Percentiles rank a stretch among this genome's conserved stretches.
Conservation (phyloP, 495 filamentous ascomycete genomes). For the Aspergillus sclerotiicarbonarius region DNA sequence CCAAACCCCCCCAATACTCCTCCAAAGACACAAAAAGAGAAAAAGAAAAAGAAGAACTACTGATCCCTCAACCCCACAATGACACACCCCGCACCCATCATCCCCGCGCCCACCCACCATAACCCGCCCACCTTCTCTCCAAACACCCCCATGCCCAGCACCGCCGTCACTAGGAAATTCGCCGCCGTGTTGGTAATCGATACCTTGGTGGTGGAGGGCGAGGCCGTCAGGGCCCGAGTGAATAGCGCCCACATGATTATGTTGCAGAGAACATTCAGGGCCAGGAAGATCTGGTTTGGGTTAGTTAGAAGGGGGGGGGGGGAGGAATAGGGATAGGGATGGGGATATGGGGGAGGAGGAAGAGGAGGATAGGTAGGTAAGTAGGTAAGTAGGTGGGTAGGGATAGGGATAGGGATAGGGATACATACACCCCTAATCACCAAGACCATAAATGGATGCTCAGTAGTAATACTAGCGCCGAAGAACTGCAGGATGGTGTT, state of each 20-base stretch:
- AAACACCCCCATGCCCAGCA: slow-evolving; percentile 78
- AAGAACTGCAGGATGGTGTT: slow-evolving; percentile 60
- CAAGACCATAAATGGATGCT: slow-evolving; percentile 60
- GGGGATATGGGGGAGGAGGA: background rate
- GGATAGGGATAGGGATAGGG: slow-evolving; percentile 3
- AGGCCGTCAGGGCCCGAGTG: slow-evolving; percentile 77
- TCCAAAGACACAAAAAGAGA: background rate
- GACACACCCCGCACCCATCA: slow-evolving; percentile 88
- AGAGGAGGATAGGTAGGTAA: background rate
- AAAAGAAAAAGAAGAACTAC: slow-evolving; percentile 11
- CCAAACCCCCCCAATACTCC: background rate
- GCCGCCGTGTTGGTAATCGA: slow-evolving; percentile 89
- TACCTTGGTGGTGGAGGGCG: slow-evolving; percentile 83
- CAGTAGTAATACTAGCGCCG: too few species aligned
- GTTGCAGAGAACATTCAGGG: slow-evolving; percentile 85
- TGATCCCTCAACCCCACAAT: slow-evolving; percentile 77
- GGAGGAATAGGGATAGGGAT: background rate
- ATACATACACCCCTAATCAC: slow-evolving; percentile 65
- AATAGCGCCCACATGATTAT: slow-evolving; percentile 90
- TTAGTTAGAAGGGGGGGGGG: background rate
- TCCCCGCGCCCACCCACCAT: slow-evolving; percentile 84
- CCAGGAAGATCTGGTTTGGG: slow-evolving; percentile 70
- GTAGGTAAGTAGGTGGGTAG: slow-evolving; percentile 14
- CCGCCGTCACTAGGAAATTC: slow-evolving; percentile 88
- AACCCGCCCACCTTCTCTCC: slow-evolving; percentile 66